These are phyloP conservation scores for Penicillium expansum DNA, from an alignment of 2,329 filamentous ascomycete species.

Conservation along the genomic window DNA sequence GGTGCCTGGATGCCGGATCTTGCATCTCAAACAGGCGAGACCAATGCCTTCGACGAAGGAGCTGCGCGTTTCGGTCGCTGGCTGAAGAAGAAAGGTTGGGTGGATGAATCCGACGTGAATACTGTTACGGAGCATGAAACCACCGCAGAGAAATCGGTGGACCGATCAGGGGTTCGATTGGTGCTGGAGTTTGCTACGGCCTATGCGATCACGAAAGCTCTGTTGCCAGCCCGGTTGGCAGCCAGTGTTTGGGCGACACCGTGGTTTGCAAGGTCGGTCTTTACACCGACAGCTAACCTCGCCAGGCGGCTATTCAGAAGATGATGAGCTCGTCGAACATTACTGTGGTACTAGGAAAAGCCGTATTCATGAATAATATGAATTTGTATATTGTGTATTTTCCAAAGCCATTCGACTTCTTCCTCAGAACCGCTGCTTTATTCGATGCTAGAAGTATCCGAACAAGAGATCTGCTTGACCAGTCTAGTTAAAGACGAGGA, in stretches of 20 bases:
- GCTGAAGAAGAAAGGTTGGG: slow-evolving; percentile 77
- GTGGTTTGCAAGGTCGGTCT: slow-evolving; percentile 74
- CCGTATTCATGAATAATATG: slow-evolving; percentile 15
- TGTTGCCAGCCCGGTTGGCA: slow-evolving; percentile 74
- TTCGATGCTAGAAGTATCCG: slow-evolving; percentile 17
- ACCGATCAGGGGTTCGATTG: slow-evolving; percentile 50
- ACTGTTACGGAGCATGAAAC: slow-evolving; percentile 44
- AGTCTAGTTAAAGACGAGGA: slow-evolving; percentile 21
- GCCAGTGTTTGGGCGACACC: slow-evolving; percentile 85
- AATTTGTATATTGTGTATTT: slow-evolving; percentile 17
- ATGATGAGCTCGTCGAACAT: slow-evolving; percentile 2
- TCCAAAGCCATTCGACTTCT: slow-evolving; percentile 15
- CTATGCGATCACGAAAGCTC: slow-evolving; percentile 82
- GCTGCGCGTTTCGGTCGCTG: slow-evolving; percentile 74
- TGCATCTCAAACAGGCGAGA: slow-evolving; percentile 23
- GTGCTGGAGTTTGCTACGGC: slow-evolving; percentile 75
- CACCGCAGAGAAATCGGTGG: slow-evolving; percentile 27
- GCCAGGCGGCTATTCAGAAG: slow-evolving; percentile 41
- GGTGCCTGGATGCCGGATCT: slow-evolving; percentile 67
- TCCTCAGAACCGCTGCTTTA: slow-evolving; percentile 15
- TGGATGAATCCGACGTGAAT: slow-evolving; percentile 48
- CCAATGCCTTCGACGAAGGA: slow-evolving; percentile 53
- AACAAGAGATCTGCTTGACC: slow-evolving; percentile 15
- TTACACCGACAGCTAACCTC: slow-evolving; percentile 48
- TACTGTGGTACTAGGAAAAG: neutral